Evolutionary conservation across 2,329 filamentous ascomycete species (phyloP), one percentile per base, ranked within the genome.

Genomic region (Bipolaris zeicola): DNA sequence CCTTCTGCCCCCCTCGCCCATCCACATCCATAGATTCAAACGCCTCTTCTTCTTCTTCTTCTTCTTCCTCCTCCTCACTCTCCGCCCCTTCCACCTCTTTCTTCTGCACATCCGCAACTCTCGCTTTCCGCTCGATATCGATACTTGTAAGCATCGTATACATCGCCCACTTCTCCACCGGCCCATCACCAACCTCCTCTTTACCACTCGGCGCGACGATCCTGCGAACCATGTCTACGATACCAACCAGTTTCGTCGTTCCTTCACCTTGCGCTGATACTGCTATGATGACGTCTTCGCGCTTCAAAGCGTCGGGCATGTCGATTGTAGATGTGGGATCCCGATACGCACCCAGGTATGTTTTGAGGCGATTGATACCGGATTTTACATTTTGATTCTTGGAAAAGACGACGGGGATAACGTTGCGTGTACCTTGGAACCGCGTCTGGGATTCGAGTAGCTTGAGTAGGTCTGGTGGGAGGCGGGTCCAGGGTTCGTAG

Each of bases 221-320:
- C 13, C 67, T 53, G 24, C 52, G 52, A 1, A 53, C 60, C 49
- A 70, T 44, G 14, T 70, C 67, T 3, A 67, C 28, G 10, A 70
- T 67, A 3, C 64, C 57, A 3, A 68, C 62, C 2, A 70, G 10
- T 22, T 68, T 70, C 0, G 57, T 55, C 2, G 62, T 64, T 1
- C 62, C 67, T 11, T 61, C 59, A 1, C 59, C 66, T 39, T 69
- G 67, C 13, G 67, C 66, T 1, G 62, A 65, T 1, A 70, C 43
- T 0, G 64, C 62, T 34, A 70, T 51, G 3, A 65, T 10, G 2
- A 33, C 7, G 18, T 60, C 60, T 1, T 57, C 50, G 24, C 36
- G 31, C 16, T 52, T 50, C 13, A 63, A 5, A 16, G 52, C 52
- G 22, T 57, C 46, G 10, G 57, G 60, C 14, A 57, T 50, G 13